Evolutionary conservation across 2,329 filamentous ascomycete species (phyloP).

Genomic region (Nothopassalora personata): DNA sequence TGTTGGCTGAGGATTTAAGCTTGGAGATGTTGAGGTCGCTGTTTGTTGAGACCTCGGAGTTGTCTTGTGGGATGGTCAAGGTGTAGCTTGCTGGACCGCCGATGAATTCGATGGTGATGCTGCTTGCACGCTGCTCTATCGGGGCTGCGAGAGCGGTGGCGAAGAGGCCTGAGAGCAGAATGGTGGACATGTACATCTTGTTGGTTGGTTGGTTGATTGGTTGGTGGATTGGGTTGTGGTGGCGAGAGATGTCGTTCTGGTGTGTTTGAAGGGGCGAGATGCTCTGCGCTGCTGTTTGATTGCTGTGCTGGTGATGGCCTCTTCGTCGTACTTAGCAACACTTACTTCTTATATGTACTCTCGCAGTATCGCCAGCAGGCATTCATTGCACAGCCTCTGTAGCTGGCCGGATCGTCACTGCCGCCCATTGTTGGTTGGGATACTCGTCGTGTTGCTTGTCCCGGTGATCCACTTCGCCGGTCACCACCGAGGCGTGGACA

Average conservation of each 20-base stretch:
- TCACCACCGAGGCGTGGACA: too few species aligned
- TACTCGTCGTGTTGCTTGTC: too few species aligned
- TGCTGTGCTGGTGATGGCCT: not conserved
- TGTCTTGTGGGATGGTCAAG: slow-evolving; percentile 1
- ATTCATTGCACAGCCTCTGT: not conserved
- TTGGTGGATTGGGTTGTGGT: not conserved
- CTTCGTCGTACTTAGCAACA: not conserved
- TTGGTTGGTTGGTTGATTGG: not conserved
- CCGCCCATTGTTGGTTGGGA: not conserved
- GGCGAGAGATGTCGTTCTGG: not conserved
- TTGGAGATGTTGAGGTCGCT: slow-evolving; percentile 9
- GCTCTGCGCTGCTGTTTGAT: not conserved
- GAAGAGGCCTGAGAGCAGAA: slow-evolving; percentile 1
- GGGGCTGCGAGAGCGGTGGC: slow-evolving; percentile 4
- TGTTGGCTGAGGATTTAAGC: not conserved
- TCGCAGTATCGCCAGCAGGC: not conserved
- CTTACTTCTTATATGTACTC: not conserved
- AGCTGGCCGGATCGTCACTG: not conserved
- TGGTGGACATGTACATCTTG: slow-evolving; percentile 6
- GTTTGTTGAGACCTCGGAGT: not conserved
- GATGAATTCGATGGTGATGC: slow-evolving; percentile 7
- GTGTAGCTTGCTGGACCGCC: slow-evolving; percentile 8
- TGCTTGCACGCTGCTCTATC: not conserved
- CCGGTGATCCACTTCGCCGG: too few species aligned
- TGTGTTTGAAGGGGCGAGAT: not conserved